Percentiles rank a stretch among this genome's conserved stretches.
phyloP scores from a whole-genome alignment of 169 alveolate genomes.

The Eimeria brunetti region DNA sequence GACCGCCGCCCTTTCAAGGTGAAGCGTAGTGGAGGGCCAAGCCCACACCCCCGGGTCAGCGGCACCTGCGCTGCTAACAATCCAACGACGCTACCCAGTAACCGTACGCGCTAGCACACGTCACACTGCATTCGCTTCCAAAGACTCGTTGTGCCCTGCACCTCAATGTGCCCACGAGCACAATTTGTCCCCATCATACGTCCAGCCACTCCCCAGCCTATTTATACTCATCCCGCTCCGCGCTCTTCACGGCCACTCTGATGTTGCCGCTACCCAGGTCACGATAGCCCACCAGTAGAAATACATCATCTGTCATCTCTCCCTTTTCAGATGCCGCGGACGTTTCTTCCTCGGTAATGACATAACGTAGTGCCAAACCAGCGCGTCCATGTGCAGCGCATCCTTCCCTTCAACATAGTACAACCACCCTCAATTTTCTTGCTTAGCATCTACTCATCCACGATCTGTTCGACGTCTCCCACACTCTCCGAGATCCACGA shows the following conservation, averaged over 20 bases:
- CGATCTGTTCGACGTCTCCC: background rate
- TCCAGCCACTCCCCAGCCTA: background rate
- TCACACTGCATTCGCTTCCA: too few relatives aligned
- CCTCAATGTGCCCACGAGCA: background rate
- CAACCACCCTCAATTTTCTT: background rate
- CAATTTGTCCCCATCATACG: background rate
- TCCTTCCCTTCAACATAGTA: background rate
- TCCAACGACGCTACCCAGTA: too few relatives aligned
- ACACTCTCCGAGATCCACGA: too few relatives aligned
- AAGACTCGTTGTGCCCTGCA: background rate
- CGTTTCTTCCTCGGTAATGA: background rate
- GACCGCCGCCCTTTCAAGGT: too few relatives aligned
- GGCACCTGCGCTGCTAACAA: too few relatives aligned
- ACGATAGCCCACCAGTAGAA: background rate
- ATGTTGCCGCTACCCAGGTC: background rate
- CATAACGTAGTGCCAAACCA: background rate
- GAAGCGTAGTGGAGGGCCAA: too few relatives aligned
- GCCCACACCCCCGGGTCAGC: too few relatives aligned
- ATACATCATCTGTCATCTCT: background rate
- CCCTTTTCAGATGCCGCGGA: background rate
- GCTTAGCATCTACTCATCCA: background rate
- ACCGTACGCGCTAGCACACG: too few relatives aligned
- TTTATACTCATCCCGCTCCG: background rate
- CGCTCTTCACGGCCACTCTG: background rate
- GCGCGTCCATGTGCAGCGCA: background rate